A percentile compares a stretch with the other conserved stretches of the same genome.
Conservation (phyloP, 192 early-diverging fungal species). For the Dissophora ornata region DNA sequence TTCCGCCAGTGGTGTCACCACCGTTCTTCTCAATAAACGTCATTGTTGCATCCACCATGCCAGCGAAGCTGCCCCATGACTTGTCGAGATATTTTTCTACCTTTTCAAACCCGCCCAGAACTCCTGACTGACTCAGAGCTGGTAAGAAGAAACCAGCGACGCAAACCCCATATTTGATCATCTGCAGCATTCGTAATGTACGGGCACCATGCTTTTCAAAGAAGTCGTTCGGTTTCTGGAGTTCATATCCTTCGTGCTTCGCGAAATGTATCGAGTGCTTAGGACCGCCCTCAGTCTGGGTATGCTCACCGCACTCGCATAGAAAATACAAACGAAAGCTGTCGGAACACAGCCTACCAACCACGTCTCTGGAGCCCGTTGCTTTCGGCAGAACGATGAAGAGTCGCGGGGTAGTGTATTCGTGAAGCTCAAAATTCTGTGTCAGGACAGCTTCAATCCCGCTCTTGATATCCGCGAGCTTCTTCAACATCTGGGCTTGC, state of each 20-base stretch:
- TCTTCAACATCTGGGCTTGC: neutral
- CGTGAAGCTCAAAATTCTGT: slow-evolving; percentile 22
- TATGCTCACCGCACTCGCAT: slow-evolving; percentile 12
- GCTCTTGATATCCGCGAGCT: neutral
- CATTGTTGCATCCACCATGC: no score
- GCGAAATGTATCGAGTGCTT: slow-evolving; percentile 5
- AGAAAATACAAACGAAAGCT: slow-evolving; percentile 5
- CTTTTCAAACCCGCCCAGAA: no score
- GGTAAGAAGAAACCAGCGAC: neutral
- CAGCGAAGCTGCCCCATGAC: no score
- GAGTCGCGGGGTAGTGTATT: slow-evolving; percentile 11
- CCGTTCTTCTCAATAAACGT: no score
- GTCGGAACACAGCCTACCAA: no score
- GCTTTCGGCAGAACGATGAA: slow-evolving; percentile 16
- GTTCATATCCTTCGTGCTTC: slow-evolving; percentile 11
- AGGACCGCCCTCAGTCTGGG: neutral
- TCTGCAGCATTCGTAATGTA: neutral
- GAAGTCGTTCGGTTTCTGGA: slow-evolving; percentile 1
- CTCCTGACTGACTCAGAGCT: neutral
- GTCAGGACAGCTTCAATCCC: slow-evolving; percentile 2
- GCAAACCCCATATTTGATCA: neutral
- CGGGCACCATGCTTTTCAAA: slow-evolving; percentile 2
- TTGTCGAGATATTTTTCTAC: no score
- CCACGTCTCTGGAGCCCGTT: neutral
- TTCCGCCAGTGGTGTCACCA: no score